Base-by-base conservation (phyloP, 176 grass and related monocot genomes). In the Rhynchospora tenuis region DNA sequence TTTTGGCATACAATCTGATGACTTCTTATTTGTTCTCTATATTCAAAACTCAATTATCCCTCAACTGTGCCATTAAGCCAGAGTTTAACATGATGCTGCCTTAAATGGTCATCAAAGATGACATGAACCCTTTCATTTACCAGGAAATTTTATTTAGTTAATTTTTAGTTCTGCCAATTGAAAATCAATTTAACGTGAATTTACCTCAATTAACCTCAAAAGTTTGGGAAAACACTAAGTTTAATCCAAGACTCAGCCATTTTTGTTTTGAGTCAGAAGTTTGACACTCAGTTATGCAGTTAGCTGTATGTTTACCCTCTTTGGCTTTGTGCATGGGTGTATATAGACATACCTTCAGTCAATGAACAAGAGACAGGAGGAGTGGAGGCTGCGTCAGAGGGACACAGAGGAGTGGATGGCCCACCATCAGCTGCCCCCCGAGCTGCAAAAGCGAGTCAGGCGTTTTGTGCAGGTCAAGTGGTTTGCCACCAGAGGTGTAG, bases 401-500 rank as follows among this genome's bases (percentile, higher is more conserved):
- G 94, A 97, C 84, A 90, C 89, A 66, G 94, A 94, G 22, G 94
- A 97, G 73, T 97, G 94, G 94, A 97, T 97, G 94, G 83, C 84
- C 31, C 94, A 97, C 81, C 94, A 91, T 81, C 94, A 94, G 15
- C 88, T 97, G 43, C 94, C 91, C 19, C 51, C 63, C 9, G 16
- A 92, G 28, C 84, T 97, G 48, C 91, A 97, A 55, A 90, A 94
- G 43, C 94, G 94, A 24, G 94, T 97, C 28, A 82, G 91, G 17
- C 92, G 92, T 55, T 98, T 98, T 64, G 90, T 98, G 82, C 95
- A 94, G 84, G 92, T 91, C 26, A 98, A 98, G 86, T 98, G 95
- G 95, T 91, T 93, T 84, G 89, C 92, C 27, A 98, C 95, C 5
- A 83, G 92, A 63, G 95, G 95, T 67, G 95, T 98, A 3, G 92